Percentiles rank a stretch among this genome's conserved stretches.
phyloP scores from a whole-genome alignment of 83 land plant species.

The Isoetes engelmannii region DNA sequence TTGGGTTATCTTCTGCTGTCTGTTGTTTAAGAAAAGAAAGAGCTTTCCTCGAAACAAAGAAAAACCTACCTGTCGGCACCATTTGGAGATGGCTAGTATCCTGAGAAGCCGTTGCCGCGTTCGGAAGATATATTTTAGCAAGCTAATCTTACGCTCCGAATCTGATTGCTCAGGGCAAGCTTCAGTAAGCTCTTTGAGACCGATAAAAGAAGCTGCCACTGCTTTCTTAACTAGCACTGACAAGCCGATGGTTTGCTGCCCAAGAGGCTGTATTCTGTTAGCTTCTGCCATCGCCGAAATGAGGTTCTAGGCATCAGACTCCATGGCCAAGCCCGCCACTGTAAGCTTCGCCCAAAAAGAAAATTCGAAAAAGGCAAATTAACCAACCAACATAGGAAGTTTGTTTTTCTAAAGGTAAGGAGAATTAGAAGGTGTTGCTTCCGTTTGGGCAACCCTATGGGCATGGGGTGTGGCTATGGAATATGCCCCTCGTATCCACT shows the following conservation, averaged over 20 bases:
- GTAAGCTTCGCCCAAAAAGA: no score
- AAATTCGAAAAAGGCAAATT: no score
- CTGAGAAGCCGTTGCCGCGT: constrained; percentile 95
- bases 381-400: no score
- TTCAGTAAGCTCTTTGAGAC: constrained; percentile 66
- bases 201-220: constrained; percentile 59
- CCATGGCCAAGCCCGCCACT: no score
- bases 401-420: no score
- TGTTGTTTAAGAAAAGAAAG: not conserved
- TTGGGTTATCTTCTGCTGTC: not conserved
- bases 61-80: constrained; percentile 83
- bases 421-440: no score
- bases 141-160: constrained; percentile 71
- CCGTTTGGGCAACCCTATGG: no score
- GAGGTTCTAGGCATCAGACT: no score
- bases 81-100: constrained; percentile 76
- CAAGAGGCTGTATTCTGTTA: constrained; percentile 21
- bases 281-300: constrained; percentile 42
- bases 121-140: constrained; percentile 68
- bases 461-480: no score
- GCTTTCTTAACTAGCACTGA: constrained; percentile 58
- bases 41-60: not conserved
- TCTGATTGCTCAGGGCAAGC: constrained; percentile 50
- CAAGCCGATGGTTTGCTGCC: constrained; percentile 80
- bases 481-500: no score